Evolutionary conservation across 169 alveolate genomes (phyloP).

Genomic region (Eimeria acervulina): DNA sequence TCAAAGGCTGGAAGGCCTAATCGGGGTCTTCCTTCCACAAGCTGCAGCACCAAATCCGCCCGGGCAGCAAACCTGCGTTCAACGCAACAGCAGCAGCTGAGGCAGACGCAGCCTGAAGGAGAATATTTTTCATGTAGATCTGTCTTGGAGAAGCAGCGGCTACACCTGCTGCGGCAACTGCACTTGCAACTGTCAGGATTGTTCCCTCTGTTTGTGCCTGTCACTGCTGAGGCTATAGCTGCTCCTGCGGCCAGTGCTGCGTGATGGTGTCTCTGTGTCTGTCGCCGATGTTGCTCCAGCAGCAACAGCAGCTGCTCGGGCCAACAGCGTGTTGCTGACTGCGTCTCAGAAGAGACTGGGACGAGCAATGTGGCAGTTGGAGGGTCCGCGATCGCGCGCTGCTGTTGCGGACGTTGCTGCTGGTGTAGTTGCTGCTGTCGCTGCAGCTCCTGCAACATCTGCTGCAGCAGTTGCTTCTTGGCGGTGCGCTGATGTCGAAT

Average conservation of each 20-base stretch:
- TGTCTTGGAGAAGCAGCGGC: not conserved
- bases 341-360: slow-evolving; percentile 5
- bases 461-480: slow-evolving; percentile 44
- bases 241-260: not conserved
- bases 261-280: not conserved
- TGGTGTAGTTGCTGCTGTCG: not conserved
- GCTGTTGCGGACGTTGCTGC: slow-evolving; percentile 7
- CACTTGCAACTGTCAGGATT: not conserved
- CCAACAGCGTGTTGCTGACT: slow-evolving; percentile 10
- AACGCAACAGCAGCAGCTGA: not conserved
- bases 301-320: not conserved
- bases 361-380: not conserved
- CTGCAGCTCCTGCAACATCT: slow-evolving; percentile 57
- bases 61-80: slow-evolving; percentile 59
- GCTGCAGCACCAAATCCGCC: slow-evolving; percentile 50
- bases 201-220: not conserved
- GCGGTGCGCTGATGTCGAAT: slow-evolving; percentile 19
- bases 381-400: not conserved
- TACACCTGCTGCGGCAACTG: not conserved
- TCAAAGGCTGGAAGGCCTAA: slow-evolving; percentile 52
- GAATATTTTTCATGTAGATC: not conserved
- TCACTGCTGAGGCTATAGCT: not conserved
- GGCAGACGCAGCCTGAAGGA: not conserved
- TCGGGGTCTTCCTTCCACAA: slow-evolving; percentile 1
- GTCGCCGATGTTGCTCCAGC: not conserved